A percentile compares a stretch with the other conserved stretches of the same genome.
Evolutionary conservation across 2,329 filamentous ascomycete genomes (phyloP).

Genomic region (Cercospora canescens): DNA sequence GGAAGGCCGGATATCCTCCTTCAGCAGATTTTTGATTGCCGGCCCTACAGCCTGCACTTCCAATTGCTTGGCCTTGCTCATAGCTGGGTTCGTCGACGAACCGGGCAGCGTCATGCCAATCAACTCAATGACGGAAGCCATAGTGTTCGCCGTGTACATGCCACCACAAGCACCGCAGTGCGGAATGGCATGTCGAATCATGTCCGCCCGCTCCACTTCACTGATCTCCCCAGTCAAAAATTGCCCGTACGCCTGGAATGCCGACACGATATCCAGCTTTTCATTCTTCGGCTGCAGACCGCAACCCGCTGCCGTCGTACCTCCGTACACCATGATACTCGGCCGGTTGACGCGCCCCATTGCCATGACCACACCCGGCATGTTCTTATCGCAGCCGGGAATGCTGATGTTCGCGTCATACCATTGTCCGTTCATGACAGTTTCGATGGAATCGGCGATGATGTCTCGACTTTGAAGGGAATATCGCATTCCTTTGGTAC

Average conservation of each 20-base stretch:
- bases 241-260: conserved; percentile 96
- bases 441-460: conserved; percentile 98
- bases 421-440: conserved; percentile 98
- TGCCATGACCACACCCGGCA: conserved; percentile 74
- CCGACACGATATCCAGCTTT: conserved; percentile 86
- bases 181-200: conserved; percentile 88
- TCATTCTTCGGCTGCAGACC: conserved; percentile 67
- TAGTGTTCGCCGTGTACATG: conserved; percentile 63
- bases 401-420: conserved; percentile 97
- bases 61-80: conserved; percentile 52
- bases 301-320: conserved; percentile 89
- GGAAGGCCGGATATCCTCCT: conserved; percentile 51
- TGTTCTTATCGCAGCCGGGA: conserved; percentile 99
- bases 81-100: conserved; percentile 53
- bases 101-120: conserved; percentile 55
- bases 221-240: conserved; percentile 89
- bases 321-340: conserved; percentile 96
- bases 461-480: conserved; percentile 80
- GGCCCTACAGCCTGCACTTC: conserved; percentile 52
- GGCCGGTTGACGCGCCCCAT: conserved; percentile 95
- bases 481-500: conserved; percentile 94
- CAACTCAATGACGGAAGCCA: conserved; percentile 52
- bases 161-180: conserved; percentile 82
- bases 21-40: conserved; percentile 52
- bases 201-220: conserved; percentile 89